Base-by-base conservation (phyloP, 2,329 filamentous ascomycete genomes). In the Herpotrichia juniperi region DNA sequence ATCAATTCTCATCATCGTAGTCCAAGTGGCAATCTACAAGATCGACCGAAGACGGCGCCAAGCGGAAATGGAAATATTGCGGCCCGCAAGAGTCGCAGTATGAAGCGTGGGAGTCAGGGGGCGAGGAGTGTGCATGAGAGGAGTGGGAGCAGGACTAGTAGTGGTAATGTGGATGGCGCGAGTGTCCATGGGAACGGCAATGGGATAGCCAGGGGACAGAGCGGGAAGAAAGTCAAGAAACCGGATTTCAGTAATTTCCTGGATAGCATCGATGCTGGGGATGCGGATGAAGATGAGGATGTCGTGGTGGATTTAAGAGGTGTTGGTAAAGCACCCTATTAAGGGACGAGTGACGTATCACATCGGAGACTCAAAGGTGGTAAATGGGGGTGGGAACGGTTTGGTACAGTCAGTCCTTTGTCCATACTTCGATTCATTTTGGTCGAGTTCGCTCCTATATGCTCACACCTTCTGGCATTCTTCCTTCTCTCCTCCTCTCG, bases 241-340 rank as follows among this genome's bases (percentile, higher is more conserved):
- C 64, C 67, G 6, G 68, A 74, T 51, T 68, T 75, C 7, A 57
- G 53, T 0, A 63, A 61, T 0, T 66, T 75, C 24, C 59, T 75
- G 56, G 65, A 71, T 31, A 72, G 68, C 43, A 68, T 75, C 56
- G 69, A 66, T 26, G 58, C 66, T 42, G 69, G 58, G 12, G 64
- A 61, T 39, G 64, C 63, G 22, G 59, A 55, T 4, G 62, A 55
- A 3, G 64, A 56, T 28, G 66, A 51, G 17, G 57, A 49, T 28
- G 58, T 25, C 12, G 56, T 17, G 32, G 45, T 12, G 35, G 42
- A 21, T 25, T 37, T 24, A 26, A 48, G 1, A n/a, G 64, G 56
- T 24, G 47, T 62, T 10, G 57, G 59, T 12, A 64, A 48, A 47
- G 67, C 59, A 42, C 69, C 69, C 9, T 73, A 71, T 59, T 72